Evolutionary conservation across 371 early-diverging fungal species (phyloP), one percentile per base, ranked within the genome.

Genomic region (Smittium culicis): DNA sequence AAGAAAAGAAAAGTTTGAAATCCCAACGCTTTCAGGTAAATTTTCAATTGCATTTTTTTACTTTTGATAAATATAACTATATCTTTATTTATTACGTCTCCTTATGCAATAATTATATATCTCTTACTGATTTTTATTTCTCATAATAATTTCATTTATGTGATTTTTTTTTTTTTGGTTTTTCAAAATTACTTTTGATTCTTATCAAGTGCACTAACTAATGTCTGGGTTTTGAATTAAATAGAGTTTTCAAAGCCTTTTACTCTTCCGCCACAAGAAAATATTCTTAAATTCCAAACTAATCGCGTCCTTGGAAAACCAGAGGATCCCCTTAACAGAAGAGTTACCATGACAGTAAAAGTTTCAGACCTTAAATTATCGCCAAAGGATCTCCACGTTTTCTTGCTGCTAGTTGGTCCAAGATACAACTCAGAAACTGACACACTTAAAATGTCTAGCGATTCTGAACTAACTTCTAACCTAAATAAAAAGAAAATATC

Each of bases 401-500:
- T 77, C 35, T 31, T 77, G 55, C 54, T 77, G 71, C 68, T 77
- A 33, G 77, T 67, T 5, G 77, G 76, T 24, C 60, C 66, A 31
- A 64, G 77, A 61, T 77, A 77, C 67, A 71, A 73, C 61, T 71
- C 73, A 17, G 57, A 67, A 27, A 71, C 69, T n/a, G 77, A 77
- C 34, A 75, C 73, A 68, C 70, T 77, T 25, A 76, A 67, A 35
- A 77, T 77, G 72, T 73, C 76, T 0, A 73, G 71, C 32, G 59
- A 61, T 45, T 68, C 71, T 29, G 77, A 74, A 62, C 28, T 61
- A 14, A 71, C 76, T 0, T 71, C 73, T 25, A 63, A 70, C 66
- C 65, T 75, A 33, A 77, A 77, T 60, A 77, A 77, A 65, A 76
- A 71, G 66, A 55, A 68, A 34, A 62, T 77, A 61, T 72, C 71